Evolutionary conservation across 2,329 filamentous ascomycete genomes (phyloP).

Genomic region (Pestalotiopsis fici): DNA sequence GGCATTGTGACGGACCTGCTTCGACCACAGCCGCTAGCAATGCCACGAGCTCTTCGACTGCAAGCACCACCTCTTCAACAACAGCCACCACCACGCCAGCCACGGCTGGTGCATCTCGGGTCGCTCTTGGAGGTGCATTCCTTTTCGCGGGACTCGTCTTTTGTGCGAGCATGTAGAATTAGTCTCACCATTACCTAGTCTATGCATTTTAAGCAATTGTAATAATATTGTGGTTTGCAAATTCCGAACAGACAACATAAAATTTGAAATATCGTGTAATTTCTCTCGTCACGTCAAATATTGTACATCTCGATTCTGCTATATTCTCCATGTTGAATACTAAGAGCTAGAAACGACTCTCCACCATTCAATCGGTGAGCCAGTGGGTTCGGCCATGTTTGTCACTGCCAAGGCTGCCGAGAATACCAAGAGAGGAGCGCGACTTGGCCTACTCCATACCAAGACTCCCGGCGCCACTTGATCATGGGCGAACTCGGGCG

Average conservation of each 20-base stretch:
- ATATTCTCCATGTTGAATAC: no score
- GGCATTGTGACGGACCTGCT: slow-evolving; percentile 22
- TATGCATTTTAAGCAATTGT: no score
- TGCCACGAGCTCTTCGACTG: background rate
- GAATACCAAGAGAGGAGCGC: background rate
- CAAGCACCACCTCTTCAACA: background rate
- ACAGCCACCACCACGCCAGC: background rate
- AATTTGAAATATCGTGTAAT: no score
- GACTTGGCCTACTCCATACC: background rate
- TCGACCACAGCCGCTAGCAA: background rate
- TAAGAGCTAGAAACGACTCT: no score
- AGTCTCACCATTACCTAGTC: background rate
- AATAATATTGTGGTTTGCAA: no score
- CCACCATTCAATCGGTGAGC: background rate
- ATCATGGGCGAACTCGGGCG: background rate
- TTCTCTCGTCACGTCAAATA: no score
- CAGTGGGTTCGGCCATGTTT: background rate
- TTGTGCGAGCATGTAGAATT: background rate
- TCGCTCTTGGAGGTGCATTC: background rate
- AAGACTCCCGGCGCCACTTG: background rate
- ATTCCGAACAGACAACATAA: no score
- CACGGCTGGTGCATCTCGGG: background rate
- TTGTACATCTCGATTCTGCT: no score
- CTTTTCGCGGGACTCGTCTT: background rate
- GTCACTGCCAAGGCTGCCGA: background rate